These are phyloP conservation scores for Sphenostylis stenocarpa DNA, from an alignment of 306 rosid species.

Conservation along the genomic window DNA sequence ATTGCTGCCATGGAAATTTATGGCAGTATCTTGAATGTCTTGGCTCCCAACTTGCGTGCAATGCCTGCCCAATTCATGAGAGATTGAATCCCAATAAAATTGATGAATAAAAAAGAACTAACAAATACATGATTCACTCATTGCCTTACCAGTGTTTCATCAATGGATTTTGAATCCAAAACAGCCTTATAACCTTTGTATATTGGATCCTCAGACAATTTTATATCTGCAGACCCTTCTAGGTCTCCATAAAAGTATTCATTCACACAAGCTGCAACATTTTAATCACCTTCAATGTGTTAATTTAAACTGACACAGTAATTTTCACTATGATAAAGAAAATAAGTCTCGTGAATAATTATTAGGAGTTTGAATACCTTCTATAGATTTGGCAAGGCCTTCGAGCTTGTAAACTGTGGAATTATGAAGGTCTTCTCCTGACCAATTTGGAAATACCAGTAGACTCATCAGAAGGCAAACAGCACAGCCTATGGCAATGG, in stretches of 20 bases:
- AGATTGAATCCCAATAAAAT: not conserved
- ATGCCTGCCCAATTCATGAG: slow-evolving; percentile 55
- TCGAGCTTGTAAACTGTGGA: slow-evolving; percentile 79
- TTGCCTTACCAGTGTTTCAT: slow-evolving; percentile 69
- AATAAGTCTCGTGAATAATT: not conserved
- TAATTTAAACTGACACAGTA: not conserved
- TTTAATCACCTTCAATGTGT: not conserved
- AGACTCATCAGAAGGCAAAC: slow-evolving; percentile 86
- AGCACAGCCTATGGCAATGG: slow-evolving; percentile 84
- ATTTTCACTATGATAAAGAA: not conserved
- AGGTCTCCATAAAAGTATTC: slow-evolving; percentile 65
- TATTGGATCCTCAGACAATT: slow-evolving; percentile 54
- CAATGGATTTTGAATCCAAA: slow-evolving; percentile 85
- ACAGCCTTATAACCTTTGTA: slow-evolving; percentile 85
- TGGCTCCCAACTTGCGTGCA: slow-evolving; percentile 97
- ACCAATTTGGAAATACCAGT: slow-evolving; percentile 86
- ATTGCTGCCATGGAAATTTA: slow-evolving; percentile 85
- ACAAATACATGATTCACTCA: not conserved
- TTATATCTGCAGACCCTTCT: slow-evolving; percentile 39
- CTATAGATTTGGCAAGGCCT: slow-evolving; percentile 85
- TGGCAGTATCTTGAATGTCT: slow-evolving; percentile 85
- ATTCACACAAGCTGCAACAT: slow-evolving; percentile 77
- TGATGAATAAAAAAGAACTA: slow-evolving; percentile 13
- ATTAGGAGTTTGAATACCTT: slow-evolving; percentile 52
- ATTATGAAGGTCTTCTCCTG: slow-evolving; percentile 86